Percentiles rank a stretch among this genome's conserved stretches.
phyloP scores from a whole-genome alignment of 1,284 basidiomycete species.

The Leucoagaricus sp. region DNA sequence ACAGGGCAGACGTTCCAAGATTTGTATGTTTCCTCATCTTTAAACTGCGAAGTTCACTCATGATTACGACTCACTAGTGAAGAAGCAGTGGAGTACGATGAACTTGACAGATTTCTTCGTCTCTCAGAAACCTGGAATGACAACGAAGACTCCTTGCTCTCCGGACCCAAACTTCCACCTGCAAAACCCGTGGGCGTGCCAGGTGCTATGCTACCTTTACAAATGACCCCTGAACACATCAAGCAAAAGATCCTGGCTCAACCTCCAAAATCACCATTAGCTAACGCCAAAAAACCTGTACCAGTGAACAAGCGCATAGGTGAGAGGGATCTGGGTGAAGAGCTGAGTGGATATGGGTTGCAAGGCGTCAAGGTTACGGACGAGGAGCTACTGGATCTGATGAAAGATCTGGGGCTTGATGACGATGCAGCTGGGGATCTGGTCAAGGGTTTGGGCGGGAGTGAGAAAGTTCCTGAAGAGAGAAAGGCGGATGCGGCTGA shows the following conservation, averaged over 20 bases:
- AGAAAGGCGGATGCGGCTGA: conserved; percentile 1
- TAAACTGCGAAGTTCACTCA: not conserved
- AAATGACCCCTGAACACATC: conserved; percentile 78
- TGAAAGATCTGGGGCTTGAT: conserved; percentile 71
- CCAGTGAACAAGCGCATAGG: conserved; percentile 51
- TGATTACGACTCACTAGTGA: conserved; percentile 47
- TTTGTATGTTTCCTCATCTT: conserved; percentile 32
- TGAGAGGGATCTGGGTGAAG: conserved; percentile 64
- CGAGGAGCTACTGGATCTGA: conserved; percentile 66
- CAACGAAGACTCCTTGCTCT: conserved; percentile 43
- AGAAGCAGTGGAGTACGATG: conserved; percentile 76
- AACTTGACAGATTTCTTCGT: conserved; percentile 70
- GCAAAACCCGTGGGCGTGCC: conserved; percentile 73
- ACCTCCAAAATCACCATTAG: conserved; percentile 39
- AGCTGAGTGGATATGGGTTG: conserved; percentile 68
- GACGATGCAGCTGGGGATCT: conserved; percentile 73
- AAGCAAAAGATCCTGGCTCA: conserved; percentile 54
- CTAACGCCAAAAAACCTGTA: conserved; percentile 21
- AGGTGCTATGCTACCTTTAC: conserved; percentile 67
- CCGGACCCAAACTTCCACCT: conserved; percentile 30
- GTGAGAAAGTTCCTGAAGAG: not conserved
- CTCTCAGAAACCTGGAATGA: conserved; percentile 71
- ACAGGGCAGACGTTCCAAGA: conserved; percentile 36
- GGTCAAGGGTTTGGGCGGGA: conserved; percentile 52
- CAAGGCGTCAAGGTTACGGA: conserved; percentile 76